Evolutionary conservation across 2,329 filamentous ascomycete species (phyloP).

Genomic region (Botrytis porri): DNA sequence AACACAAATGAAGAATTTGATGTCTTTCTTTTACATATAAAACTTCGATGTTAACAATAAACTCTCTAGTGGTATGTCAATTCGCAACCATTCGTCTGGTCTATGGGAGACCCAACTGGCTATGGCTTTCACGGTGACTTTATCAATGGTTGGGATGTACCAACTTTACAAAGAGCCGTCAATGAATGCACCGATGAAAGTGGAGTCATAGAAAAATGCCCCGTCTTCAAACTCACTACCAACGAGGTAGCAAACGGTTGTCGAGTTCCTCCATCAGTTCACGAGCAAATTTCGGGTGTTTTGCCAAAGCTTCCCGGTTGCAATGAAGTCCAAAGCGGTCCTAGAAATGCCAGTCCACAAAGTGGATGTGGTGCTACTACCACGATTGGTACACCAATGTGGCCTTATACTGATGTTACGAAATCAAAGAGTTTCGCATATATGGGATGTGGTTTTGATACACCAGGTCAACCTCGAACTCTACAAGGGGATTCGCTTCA

Average conservation of each 20-base stretch:
- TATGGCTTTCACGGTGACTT: constrained; percentile 59
- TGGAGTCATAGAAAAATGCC: constrained; percentile 46
- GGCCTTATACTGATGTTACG: constrained; percentile 45
- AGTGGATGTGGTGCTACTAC: constrained; percentile 49
- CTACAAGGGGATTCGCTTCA: constrained; percentile 9
- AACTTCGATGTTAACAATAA: neutral
- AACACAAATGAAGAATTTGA: neutral
- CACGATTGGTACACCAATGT: constrained; percentile 47
- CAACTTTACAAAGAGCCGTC: constrained; percentile 49
- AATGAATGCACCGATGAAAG: constrained; percentile 46
- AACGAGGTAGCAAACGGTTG: constrained; percentile 52
- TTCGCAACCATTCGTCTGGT: constrained; percentile 52
- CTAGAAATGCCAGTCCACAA: constrained; percentile 31
- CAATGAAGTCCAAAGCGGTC: constrained; percentile 42
- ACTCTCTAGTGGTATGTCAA: constrained; percentile 41
- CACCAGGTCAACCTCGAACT: constrained; percentile 41
- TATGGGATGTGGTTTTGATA: constrained; percentile 59
- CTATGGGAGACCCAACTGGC: constrained; percentile 50
- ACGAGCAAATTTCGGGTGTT: constrained; percentile 46
- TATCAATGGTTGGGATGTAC: constrained; percentile 54
- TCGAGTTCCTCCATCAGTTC: constrained; percentile 45
- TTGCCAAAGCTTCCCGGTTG: constrained; percentile 53
- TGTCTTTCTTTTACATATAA: neutral
- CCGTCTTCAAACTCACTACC: constrained; percentile 49
- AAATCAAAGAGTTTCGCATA: constrained; percentile 52